These are phyloP conservation scores for Umbelopsis sp. DNA, from an alignment of 371 early-diverging fungal genomes.

Conservation along the genomic window DNA sequence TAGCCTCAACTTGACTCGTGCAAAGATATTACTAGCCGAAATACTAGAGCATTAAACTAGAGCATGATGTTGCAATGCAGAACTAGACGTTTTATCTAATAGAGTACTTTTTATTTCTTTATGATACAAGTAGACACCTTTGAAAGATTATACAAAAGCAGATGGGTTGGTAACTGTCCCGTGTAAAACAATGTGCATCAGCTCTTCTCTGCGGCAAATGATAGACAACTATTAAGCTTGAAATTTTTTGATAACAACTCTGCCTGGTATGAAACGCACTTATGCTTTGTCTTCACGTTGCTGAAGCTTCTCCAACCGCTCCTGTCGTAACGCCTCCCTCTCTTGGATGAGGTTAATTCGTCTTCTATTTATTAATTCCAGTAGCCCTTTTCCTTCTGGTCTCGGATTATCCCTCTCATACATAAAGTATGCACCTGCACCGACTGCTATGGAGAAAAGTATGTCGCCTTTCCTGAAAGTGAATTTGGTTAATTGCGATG, in stretches of 20 bases:
- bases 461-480: slow-evolving; percentile 46
- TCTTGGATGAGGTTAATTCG: slow-evolving; percentile 35
- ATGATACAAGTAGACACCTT: background rate
- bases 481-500: background rate
- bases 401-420: slow-evolving; percentile 55
- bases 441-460: slow-evolving; percentile 48
- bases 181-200: background rate
- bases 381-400: slow-evolving; percentile 50
- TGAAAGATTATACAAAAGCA: background rate
- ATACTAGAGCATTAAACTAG: too few relatives aligned
- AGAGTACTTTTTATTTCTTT: background rate
- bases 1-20: too few relatives aligned
- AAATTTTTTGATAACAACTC: background rate
- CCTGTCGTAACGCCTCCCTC: slow-evolving; percentile 30
- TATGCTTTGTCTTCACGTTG: background rate
- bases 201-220: background rate
- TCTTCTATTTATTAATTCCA: slow-evolving; percentile 38
- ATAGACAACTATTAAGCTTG: background rate
- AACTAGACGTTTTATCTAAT: background rate
- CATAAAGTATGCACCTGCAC: slow-evolving; percentile 53
- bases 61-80: background rate
- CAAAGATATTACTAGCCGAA: too few relatives aligned
- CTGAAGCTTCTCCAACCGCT: slow-evolving; percentile 6
- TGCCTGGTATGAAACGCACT: too few relatives aligned
- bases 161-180: background rate